Conservation (phyloP, 1,284 basidiomycete species). For the Pyrrhoderma noxium region DNA sequence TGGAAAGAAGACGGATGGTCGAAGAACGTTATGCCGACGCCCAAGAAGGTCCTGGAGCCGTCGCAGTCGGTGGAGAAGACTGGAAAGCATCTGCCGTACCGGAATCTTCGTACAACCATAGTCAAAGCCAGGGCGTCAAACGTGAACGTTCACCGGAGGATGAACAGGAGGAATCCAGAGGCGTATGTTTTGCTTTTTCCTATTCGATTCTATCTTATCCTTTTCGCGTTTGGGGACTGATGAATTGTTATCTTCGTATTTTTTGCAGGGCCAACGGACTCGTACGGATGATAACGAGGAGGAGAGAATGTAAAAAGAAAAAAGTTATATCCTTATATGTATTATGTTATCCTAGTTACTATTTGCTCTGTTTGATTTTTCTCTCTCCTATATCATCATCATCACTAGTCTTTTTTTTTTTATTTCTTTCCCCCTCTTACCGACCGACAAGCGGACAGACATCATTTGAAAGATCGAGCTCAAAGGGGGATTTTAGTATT, state of each 20-base stretch:
- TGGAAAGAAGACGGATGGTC: conserved; percentile 60
- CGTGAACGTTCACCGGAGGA: conserved; percentile 65
- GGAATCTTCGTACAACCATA: conserved; percentile 18
- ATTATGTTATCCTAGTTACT: neutral
- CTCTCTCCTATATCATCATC: neutral
- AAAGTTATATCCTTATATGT: neutral
- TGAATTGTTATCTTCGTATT: conserved; percentile 1
- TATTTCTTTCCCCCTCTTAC: too few relatives aligned
- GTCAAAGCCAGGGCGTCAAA: conserved; percentile 39
- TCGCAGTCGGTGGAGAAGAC: conserved; percentile 78
- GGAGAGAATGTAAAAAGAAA: conserved; percentile 51
- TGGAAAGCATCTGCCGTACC: conserved; percentile 54
- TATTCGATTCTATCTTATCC: conserved; percentile 3
- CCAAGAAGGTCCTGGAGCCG: conserved; percentile 70
- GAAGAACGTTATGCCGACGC: conserved; percentile 89
- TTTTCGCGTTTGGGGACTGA: conserved; percentile 14
- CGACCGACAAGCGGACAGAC: too few relatives aligned
- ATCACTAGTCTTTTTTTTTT: too few relatives aligned
- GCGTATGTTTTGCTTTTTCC: conserved; percentile 34
- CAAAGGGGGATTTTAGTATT: too few relatives aligned
- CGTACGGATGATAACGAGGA: conserved; percentile 53
- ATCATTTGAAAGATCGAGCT: too few relatives aligned
- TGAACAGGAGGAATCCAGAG: conserved; percentile 45
- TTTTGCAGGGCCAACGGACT: conserved; percentile 42
- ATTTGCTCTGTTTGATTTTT: conserved; percentile 11